Percentiles rank a stretch among this genome's conserved stretches.
Evolutionary conservation across 495 filamentous ascomycete species (phyloP).

Genomic region (Glarea lozoyensis): DNA sequence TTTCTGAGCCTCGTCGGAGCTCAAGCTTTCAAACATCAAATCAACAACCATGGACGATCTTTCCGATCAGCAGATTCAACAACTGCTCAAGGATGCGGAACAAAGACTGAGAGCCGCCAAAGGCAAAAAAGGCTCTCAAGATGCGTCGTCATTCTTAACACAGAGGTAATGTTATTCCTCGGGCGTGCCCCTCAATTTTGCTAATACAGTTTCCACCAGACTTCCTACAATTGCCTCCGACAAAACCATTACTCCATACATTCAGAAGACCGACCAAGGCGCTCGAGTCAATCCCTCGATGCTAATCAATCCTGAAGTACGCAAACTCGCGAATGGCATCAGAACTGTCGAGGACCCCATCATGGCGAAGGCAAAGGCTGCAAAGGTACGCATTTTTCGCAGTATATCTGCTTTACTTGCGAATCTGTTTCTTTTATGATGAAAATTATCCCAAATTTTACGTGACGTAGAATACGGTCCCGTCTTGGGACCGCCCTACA

Average conservation of each 20-base stretch:
- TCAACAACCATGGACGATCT: no score
- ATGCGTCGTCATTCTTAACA: neutral
- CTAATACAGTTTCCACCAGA: constrained; percentile 6
- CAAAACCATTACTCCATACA: constrained; percentile 31
- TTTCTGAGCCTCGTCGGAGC: neutral
- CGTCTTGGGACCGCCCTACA: constrained; percentile 72
- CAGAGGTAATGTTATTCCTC: constrained; percentile 10
- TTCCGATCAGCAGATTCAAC: constrained; percentile 50
- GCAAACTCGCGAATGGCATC: constrained; percentile 31
- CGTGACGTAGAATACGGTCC: constrained; percentile 60
- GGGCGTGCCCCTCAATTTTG: neutral
- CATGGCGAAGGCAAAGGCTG: constrained; percentile 24
- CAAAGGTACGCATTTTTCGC: constrained; percentile 39
- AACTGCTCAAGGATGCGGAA: constrained; percentile 58
- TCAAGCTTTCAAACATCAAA: no score
- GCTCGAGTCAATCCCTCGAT: constrained; percentile 37
- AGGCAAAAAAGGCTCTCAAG: neutral
- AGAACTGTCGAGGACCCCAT: constrained; percentile 37
- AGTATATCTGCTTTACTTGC: constrained; percentile 9
- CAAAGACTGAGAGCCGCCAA: constrained; percentile 34
- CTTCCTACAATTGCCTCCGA: constrained; percentile 11
- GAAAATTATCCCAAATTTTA: constrained; percentile 54
- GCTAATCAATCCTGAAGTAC: constrained; percentile 32
- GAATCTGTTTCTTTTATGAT: constrained; percentile 43
- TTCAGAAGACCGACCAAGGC: constrained; percentile 34